Evolutionary conservation across 345 rosid genomes (phyloP), one percentile per base, ranked within the genome.

Genomic region (Salix viminalis): DNA sequence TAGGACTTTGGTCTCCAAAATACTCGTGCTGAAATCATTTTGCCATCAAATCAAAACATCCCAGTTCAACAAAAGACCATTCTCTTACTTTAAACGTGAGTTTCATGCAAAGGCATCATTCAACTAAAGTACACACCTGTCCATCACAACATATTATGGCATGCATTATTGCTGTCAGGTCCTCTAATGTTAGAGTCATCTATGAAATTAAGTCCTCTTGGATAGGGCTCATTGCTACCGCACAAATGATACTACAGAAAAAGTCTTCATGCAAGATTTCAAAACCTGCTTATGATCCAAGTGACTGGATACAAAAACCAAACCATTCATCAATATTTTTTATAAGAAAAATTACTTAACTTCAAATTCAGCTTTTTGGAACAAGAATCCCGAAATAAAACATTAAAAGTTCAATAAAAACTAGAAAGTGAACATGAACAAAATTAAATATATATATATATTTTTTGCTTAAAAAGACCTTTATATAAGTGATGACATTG

Each of bases 111-210:
- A 16, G n/a, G 41, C 13, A 46, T 41, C 44, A 41, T 9, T 41
- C 44, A 41, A 41, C 44, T 41, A 10, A 2, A 41, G 44, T 41
- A 41, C 19, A 11, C 58, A 76, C 76, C 76, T 56, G 23, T 13
- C 72, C 58, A 42, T 71, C 52, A 12, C 62, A 64, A 1, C 60
- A 9, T 54, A 76, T 36, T 4, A 39, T 21, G 14, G 67, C 79
- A 54, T 65, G 72, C 24, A 80, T 75, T 71, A 72, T 75, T 2
- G 68, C 68, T 70, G 83, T 75, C 28, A 76, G 73, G 23, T 80
- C 79, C 68, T 75, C 76, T 30, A 75, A 60, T 26, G 79, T 79
- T 67, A 79, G 42, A 21, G 60, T 70, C 75, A 75, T 65, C 41
- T 7, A 44, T 4, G 36, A 54, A 56, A 21, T 21, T 0, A 26